phyloP scores from a whole-genome alignment of 768 basidiomycete genomes.

The Tricholoma hemisulphureum region DNA sequence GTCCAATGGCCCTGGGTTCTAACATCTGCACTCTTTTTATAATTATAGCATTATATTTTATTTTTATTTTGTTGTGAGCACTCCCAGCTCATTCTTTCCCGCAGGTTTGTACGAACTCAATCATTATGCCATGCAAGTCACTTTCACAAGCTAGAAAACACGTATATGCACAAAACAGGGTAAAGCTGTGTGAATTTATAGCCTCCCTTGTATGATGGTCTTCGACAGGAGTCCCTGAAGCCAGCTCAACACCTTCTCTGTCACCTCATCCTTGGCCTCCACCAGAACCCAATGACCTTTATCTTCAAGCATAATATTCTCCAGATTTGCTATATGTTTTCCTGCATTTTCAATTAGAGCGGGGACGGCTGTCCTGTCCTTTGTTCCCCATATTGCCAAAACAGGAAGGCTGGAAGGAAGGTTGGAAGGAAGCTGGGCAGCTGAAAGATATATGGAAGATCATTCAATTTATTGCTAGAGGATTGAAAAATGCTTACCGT shows the following conservation, averaged over 20 bases:
- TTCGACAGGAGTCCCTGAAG: conserved; percentile 33
- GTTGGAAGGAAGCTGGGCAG: conserved; percentile 41
- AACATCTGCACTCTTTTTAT: not conserved
- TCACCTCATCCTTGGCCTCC: conserved; percentile 57
- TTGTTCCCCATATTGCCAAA: conserved; percentile 59
- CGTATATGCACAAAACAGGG: too few relatives aligned
- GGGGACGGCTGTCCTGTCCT: conserved; percentile 48
- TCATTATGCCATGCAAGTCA: too few relatives aligned
- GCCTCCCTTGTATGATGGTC: conserved; percentile 12
- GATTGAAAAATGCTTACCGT: conserved; percentile 26
- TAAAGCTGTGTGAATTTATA: conserved; percentile 10
- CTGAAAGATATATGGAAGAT: conserved; percentile 30
- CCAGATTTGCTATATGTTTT: conserved; percentile 50
- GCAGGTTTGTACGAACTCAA: not conserved
- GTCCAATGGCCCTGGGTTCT: not conserved
- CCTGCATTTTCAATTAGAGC: conserved; percentile 40
- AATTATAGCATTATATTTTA: too few relatives aligned
- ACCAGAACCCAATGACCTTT: conserved; percentile 71
- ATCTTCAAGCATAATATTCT: conserved; percentile 52
- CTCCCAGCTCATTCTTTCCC: too few relatives aligned
- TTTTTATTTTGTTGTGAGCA: too few relatives aligned
- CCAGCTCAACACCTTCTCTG: conserved; percentile 48
- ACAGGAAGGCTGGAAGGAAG: conserved; percentile 53
- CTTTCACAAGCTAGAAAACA: too few relatives aligned
- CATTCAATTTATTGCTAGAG: conserved; percentile 2